Conservation (phyloP, 257 asterid genomes). For the Perilla frutescens region DNA sequence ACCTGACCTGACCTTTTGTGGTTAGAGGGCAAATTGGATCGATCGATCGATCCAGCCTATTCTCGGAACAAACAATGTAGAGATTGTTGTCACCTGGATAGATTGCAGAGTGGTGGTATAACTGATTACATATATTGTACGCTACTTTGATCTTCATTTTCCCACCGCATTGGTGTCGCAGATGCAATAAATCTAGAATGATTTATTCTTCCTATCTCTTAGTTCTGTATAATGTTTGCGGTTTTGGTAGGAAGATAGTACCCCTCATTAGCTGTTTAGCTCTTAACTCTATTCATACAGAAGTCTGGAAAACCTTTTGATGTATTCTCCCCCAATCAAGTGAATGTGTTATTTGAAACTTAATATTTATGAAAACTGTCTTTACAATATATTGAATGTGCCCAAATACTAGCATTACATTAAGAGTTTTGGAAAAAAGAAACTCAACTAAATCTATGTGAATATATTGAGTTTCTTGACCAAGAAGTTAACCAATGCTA, state of each 20-base stretch:
- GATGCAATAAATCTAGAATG: not conserved
- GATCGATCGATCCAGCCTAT: not conserved
- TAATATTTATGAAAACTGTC: not conserved
- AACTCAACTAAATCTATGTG: not conserved
- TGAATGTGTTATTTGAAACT: constrained; percentile 9
- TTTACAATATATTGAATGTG: not conserved
- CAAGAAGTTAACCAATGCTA: constrained; percentile 18
- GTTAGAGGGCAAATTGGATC: constrained; percentile 7
- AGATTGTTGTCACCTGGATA: constrained; percentile 7
- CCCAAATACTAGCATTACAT: not conserved
- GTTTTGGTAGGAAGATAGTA: constrained; percentile 20
- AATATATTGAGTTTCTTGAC: constrained; percentile 12
- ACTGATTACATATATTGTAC: not conserved
- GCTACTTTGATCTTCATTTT: not conserved
- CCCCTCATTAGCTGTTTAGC: constrained; percentile 10
- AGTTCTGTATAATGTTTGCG: constrained; percentile 10
- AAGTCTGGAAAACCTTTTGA: constrained; percentile 8
- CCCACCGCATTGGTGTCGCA: not conserved
- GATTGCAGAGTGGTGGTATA: constrained; percentile 13
- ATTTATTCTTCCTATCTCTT: not conserved
- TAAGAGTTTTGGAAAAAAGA: not conserved
- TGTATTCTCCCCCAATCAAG: constrained; percentile 15
- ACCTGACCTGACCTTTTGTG: constrained; percentile 1
- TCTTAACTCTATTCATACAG: not conserved
- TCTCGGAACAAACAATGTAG: constrained; percentile 7